Evolutionary conservation across 148 eudicot genomes (phyloP), one percentile per base, ranked within the genome.

Genomic region (Camellia japonica): DNA sequence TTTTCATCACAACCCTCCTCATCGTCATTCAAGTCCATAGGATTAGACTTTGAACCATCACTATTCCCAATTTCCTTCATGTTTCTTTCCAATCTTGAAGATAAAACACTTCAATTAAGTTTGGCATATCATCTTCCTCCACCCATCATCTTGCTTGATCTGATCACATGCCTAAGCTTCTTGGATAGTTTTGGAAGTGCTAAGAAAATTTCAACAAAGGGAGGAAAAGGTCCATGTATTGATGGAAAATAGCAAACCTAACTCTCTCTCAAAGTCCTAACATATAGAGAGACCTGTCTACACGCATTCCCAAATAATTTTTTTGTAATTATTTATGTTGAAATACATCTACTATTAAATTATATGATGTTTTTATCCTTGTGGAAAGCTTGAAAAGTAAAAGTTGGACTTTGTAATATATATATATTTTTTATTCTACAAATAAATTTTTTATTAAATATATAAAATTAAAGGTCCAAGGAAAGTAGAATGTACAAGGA

Each of bases 171-270:
- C 51, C 51, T 4, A 5, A 7, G 51, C 56, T 64, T 2, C 3
- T 51, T 13, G 19, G 75, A 14, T 2, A 2, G 71, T 4, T 77
- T 76, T 16, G 60, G 51, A 18, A 2, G 73, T 9, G 63, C 30
- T 16, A 11, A 16, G 63, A 18, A 38, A 75, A 52, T 54, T 11
- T 56, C 20, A 30, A 2, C 56, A 1, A 0, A n/a, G n/a, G 68
- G 18, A 59, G 55, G 54, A 18, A 12, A 74, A 56, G 68, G 67
- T 60, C 78, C 23, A 75, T 59, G 68, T 13, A 41, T 46, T 41
- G 63, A 66, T 30, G 51, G 38, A 77, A 76, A 12, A 52, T 47
- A 38, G 60, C 62, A 77, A 52, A 77, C 80, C 80, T 77, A 77
- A 75, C 71, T 44, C 30, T 30, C 52, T 16, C 79, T 3, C 49